Evolutionary conservation across 2,329 filamentous ascomycete genomes (phyloP).

Genomic region (Apiospora phragmitis): DNA sequence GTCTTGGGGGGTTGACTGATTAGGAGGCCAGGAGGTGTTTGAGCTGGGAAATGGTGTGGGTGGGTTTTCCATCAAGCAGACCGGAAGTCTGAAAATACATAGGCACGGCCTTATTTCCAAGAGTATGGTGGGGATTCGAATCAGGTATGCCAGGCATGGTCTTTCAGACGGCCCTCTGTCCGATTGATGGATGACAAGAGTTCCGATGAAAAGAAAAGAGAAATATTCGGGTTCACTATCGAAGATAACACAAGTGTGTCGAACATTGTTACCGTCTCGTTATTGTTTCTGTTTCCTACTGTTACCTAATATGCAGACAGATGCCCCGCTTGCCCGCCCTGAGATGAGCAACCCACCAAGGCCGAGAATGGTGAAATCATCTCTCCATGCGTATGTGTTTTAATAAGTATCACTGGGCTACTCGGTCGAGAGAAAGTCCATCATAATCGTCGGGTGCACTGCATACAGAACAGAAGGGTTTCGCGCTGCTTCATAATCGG

Average conservation of each 20-base stretch:
- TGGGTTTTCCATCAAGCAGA: not conserved
- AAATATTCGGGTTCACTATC: not conserved
- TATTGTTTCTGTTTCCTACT: not conserved
- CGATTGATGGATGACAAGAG: not conserved
- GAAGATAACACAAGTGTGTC: not conserved
- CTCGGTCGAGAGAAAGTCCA: not conserved
- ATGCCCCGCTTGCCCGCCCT: not conserved
- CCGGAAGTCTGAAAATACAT: not conserved
- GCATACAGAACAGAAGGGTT: not conserved
- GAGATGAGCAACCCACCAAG: not conserved
- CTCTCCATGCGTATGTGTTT: not conserved
- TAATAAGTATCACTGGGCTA: not conserved
- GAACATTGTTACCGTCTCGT: not conserved
- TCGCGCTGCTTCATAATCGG: slow-evolving; percentile 10
- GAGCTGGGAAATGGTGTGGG: not conserved
- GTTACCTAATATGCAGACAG: not conserved
- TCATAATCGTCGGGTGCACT: not conserved
- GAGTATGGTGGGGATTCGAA: not conserved
- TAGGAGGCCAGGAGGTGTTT: not conserved
- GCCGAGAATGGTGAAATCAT: not conserved
- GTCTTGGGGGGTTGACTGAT: not conserved
- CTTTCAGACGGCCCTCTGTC: not conserved
- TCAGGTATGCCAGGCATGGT: not conserved
- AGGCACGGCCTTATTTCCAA: not conserved
- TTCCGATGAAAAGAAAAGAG: not conserved